Percentiles rank a stretch among this genome's conserved stretches.
phyloP scores from a whole-genome alignment of 1,284 basidiomycete species.

The Ceratobasidium sp. region DNA sequence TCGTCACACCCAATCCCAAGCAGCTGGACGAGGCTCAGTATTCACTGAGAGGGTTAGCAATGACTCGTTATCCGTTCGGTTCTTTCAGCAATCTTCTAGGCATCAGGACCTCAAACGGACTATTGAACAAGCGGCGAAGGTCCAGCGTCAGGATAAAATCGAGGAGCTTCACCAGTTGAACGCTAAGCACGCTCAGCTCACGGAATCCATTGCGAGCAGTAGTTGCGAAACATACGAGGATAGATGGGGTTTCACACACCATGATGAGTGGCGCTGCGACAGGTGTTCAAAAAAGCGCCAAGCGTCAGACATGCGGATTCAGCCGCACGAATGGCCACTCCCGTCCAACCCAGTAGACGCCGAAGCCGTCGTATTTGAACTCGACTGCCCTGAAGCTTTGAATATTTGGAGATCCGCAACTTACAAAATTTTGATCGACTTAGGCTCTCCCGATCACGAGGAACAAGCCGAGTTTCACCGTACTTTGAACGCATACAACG shows the following conservation, averaged over 20 bases:
- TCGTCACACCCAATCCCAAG: conserved; percentile 52
- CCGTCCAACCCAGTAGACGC: conserved; percentile 55
- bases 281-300: conserved; percentile 58
- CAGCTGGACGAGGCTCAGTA: conserved; percentile 50
- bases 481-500: not conserved
- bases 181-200: conserved; percentile 44
- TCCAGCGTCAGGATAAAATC: conserved; percentile 50
- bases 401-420: conserved; percentile 64
- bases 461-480: no score
- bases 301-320: conserved; percentile 56
- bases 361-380: conserved; percentile 63
- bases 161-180: conserved; percentile 53
- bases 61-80: conserved; percentile 57
- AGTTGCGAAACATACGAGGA: not conserved
- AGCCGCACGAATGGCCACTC: conserved; percentile 67
- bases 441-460: not conserved
- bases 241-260: no score
- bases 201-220: not conserved
- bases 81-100: conserved; percentile 51
- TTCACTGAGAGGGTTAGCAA: no score
- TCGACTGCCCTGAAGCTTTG: conserved; percentile 61
- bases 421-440: conserved; percentile 55
- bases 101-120: conserved; percentile 53
- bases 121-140: conserved; percentile 55
- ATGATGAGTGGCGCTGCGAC: conserved; percentile 48